These are phyloP conservation scores for Anthoceros angustus DNA, from an alignment of 225 moss, liverwort and hornwort species.

Conservation along the genomic window DNA sequence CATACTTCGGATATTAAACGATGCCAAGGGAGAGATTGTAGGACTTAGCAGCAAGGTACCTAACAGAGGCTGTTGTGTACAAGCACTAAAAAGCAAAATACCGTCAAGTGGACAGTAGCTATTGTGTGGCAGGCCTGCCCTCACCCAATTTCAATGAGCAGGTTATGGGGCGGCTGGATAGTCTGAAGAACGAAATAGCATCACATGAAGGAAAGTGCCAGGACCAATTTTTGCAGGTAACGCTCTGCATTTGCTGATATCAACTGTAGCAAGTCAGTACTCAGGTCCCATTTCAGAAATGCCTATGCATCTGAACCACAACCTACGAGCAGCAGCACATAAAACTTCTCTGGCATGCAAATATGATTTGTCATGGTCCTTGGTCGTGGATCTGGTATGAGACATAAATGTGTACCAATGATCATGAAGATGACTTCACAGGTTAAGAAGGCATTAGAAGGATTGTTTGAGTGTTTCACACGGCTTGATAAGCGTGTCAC, in stretches of 20 bases:
- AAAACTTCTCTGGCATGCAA: not conserved
- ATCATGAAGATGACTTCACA: constrained; percentile 21
- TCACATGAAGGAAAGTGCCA: constrained; percentile 18
- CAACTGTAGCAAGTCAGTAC: too few relatives aligned
- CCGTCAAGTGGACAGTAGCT: not conserved
- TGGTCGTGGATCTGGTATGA: not conserved
- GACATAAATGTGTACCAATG: not conserved
- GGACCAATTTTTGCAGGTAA: constrained; percentile 28
- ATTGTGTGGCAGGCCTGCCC: not conserved
- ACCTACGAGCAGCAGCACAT: too few relatives aligned
- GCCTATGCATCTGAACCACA: too few relatives aligned
- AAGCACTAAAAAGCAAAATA: not conserved
- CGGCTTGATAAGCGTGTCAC: constrained; percentile 72
- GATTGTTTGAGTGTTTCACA: constrained; percentile 46
- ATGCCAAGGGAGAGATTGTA: not conserved
- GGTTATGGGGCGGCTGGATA: constrained; percentile 18
- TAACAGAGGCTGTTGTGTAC: not conserved
- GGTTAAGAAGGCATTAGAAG: constrained; percentile 58
- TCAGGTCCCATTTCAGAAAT: too few relatives aligned
- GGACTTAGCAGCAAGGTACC: not conserved
- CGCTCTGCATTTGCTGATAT: not conserved
- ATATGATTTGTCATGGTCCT: not conserved
- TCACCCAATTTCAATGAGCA: constrained; percentile 5
- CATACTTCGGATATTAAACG: not conserved
- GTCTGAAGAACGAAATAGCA: constrained; percentile 18